Evolutionary conservation across 2,329 filamentous ascomycete species (phyloP).

Genomic region (Pyrenochaeta sp.): DNA sequence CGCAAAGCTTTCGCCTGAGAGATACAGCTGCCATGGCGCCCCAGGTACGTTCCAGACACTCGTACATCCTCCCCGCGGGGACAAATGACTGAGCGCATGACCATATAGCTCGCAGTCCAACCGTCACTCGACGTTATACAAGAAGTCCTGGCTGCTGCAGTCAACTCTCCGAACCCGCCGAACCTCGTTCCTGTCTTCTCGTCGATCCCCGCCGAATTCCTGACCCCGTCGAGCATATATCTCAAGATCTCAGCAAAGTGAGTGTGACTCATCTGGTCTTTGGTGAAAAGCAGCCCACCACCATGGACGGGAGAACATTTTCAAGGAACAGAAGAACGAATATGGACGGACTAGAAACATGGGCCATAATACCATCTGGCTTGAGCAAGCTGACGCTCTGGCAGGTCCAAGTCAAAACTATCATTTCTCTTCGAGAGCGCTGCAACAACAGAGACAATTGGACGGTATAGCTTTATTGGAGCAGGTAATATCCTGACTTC

Average conservation of each 20-base stretch:
- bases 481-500: slow-evolving; percentile 62
- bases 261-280: slow-evolving; percentile 48
- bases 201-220: slow-evolving; percentile 87
- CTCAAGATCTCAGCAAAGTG: slow-evolving; percentile 83
- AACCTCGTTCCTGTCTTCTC: slow-evolving; percentile 85
- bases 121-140: slow-evolving; percentile 68
- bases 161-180: slow-evolving; percentile 63
- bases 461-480: slow-evolving; percentile 94
- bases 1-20: slow-evolving; percentile 8
- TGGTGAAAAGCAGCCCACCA: not conserved
- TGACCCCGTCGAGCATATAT: slow-evolving; percentile 95
- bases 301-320: not conserved
- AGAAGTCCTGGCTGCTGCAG: slow-evolving; percentile 62
- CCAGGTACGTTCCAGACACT: slow-evolving; percentile 26
- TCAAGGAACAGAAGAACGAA: not conserved
- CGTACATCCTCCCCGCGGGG: slow-evolving; percentile 5
- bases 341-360: not conserved
- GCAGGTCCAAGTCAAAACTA: slow-evolving; percentile 70
- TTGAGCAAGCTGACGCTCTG: slow-evolving; percentile 15
- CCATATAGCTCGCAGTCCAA: slow-evolving; percentile 56
- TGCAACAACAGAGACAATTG: slow-evolving; percentile 87
- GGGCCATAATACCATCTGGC: too few relatives aligned
- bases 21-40: slow-evolving; percentile 25
- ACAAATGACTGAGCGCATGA: slow-evolving; percentile 39
- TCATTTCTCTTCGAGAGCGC: slow-evolving; percentile 98